phyloP scores from a whole-genome alignment of 2,329 filamentous ascomycete genomes.

The Colletotrichum sp. region DNA sequence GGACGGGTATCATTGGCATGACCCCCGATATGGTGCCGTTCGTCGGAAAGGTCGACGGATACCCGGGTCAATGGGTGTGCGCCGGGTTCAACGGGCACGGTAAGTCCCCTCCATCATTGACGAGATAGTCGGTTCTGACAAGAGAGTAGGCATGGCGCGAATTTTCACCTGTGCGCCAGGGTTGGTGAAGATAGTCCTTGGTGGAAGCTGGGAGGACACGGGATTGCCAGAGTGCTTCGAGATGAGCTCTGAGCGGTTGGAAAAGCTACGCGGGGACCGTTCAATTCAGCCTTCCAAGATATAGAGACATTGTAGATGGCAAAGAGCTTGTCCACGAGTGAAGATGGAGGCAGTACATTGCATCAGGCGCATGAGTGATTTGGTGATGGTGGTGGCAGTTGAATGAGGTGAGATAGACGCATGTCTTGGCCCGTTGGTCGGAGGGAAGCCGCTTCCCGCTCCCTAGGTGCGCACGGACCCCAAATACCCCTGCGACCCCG shows the following conservation, averaged over 20 bases:
- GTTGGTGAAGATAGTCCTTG: constrained; percentile 43
- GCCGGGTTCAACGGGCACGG: constrained; percentile 47
- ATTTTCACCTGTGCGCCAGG: constrained; percentile 52
- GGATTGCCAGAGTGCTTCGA: constrained; percentile 28
- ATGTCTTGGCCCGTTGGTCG: neutral
- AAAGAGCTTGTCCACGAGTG: neutral
- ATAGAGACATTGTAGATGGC: neutral
- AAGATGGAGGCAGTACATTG: neutral
- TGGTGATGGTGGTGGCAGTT: neutral
- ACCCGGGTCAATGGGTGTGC: constrained; percentile 51
- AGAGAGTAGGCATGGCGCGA: constrained; percentile 36
- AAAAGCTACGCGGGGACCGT: neutral
- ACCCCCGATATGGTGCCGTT: constrained; percentile 51
- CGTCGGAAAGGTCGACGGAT: constrained; percentile 42
- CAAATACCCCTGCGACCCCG: too few species aligned
- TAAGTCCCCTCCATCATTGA: neutral
- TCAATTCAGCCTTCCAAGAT: neutral
- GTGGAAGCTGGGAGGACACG: constrained; percentile 39
- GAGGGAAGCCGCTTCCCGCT: neutral
- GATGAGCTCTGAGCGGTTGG: neutral
- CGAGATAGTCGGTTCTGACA: neutral
- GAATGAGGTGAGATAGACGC: neutral
- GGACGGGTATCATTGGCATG: constrained; percentile 53
- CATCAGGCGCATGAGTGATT: neutral
- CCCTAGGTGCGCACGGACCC: neutral